A percentile compares a stretch with the other conserved stretches of the same genome.
These are phyloP conservation scores for Baeospora myosura DNA, from an alignment of 1,284 basidiomycete genomes.

Conservation along the genomic window DNA sequence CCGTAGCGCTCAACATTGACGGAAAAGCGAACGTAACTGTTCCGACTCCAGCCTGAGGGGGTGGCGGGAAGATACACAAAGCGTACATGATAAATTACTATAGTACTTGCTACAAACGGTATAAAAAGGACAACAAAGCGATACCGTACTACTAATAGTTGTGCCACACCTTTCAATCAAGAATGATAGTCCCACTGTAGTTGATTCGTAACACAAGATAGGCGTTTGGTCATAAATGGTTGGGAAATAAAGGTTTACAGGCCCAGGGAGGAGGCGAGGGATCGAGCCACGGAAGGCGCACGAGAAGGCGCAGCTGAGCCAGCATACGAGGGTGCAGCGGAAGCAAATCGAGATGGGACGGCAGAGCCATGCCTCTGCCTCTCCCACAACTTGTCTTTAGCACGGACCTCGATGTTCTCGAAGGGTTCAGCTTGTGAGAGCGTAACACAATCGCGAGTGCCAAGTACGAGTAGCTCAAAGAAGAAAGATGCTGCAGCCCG, in stretches of 20 bases:
- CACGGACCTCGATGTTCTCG: conserved; percentile 79
- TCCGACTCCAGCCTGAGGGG: conserved; percentile 28
- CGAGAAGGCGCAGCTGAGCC: conserved; percentile 4
- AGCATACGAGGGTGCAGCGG: conserved; percentile 33
- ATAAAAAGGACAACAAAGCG: no score
- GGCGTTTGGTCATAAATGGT: no score
- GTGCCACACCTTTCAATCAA: no score
- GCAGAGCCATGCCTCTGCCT: conserved; percentile 55
- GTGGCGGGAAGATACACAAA: no score
- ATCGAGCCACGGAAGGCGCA: conserved; percentile 21
- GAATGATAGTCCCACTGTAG: no score
- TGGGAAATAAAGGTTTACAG: conserved; percentile 21
- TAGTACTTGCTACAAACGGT: no score
- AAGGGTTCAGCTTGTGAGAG: conserved; percentile 71
- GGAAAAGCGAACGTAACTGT: conserved; percentile 30
- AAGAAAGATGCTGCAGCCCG: conserved; percentile 94
- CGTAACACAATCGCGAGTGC: conserved; percentile 85
- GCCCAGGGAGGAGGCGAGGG: conserved; percentile 24
- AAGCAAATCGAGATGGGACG: conserved; percentile 19
- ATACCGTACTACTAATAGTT: no score
- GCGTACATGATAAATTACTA: no score
- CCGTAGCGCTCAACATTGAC: conserved; percentile 34
- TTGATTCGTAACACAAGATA: no score
- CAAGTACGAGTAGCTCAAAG: conserved; percentile 92
- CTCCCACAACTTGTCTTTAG: conserved; percentile 82